These are phyloP conservation scores for Xylaria sp. DNA, from an alignment of 2,329 filamentous ascomycete species.

Conservation along the genomic window DNA sequence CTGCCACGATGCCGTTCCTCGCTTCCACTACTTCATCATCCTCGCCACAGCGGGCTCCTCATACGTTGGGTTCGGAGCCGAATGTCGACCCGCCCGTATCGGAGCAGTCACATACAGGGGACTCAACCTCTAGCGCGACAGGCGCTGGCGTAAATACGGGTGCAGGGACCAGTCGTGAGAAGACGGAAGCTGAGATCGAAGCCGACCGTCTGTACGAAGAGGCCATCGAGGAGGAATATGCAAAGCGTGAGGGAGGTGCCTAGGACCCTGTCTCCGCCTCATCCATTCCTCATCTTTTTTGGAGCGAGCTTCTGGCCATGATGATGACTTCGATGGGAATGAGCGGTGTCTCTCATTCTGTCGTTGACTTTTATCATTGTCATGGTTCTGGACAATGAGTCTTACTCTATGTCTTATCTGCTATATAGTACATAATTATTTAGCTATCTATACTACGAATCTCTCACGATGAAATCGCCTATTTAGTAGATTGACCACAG, in stretches of 20 bases:
- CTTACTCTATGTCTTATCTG: slow-evolving; percentile 4
- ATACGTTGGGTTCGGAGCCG: slow-evolving; percentile 18
- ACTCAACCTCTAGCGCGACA: slow-evolving; percentile 38
- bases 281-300: not conserved
- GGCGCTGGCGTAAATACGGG: slow-evolving; percentile 61
- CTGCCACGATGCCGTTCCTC: slow-evolving; percentile 23
- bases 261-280: slow-evolving; percentile 38
- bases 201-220: slow-evolving; percentile 63
- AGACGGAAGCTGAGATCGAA: slow-evolving; percentile 61
- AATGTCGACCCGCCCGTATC: slow-evolving; percentile 20
- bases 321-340: not conserved
- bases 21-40: slow-evolving; percentile 14
- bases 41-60: slow-evolving; percentile 1
- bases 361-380: not conserved
- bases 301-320: not conserved
- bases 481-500: not conserved
- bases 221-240: slow-evolving; percentile 65
- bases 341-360: not conserved
- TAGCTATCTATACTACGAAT: slow-evolving; percentile 1
- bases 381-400: not conserved
- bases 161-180: slow-evolving; percentile 57
- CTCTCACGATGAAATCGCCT: not conserved
- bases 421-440: not conserved
- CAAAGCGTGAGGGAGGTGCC: slow-evolving; percentile 63
- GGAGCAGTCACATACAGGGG: slow-evolving; percentile 22